Base-by-base conservation (phyloP, 208 protist genomes). In the Wallacemonas sp. region DNA sequence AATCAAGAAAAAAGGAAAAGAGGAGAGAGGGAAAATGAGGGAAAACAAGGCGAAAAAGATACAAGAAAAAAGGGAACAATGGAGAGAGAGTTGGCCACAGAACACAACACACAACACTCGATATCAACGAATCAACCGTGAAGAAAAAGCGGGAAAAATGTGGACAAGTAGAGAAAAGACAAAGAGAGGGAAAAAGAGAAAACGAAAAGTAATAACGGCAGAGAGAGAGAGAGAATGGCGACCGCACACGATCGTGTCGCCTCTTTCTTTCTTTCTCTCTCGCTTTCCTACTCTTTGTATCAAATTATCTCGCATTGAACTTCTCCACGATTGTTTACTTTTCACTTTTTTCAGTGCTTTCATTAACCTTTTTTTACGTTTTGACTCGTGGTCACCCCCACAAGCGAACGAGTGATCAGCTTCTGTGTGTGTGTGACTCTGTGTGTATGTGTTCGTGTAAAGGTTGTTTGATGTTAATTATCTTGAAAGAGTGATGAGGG, bases 131-230 rank as follows among this genome's bases (percentile, higher is more conserved):
- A 41, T 17, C 36, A 41, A 14, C 36, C 14, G 6, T 14, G 36
- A 14, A 41, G 36, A 41, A 41, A 41, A 41, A 14, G 36, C 6
- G 14, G n/a, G n/a, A n/a, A n/a, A 23, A 41, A 26, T 21, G 21
- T 30, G 19, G 34, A 65, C 68, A 49, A 57, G 4, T 63, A n/a
- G 41, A 43, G 66, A 76, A 24, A 76, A 69, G 61, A 67, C 65
- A 68, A 48, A 46, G 24, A 60, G 44, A 73, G 32, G 24, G 39
- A 19, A 62, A 58, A 36, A 65, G 23, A 27, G 8, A 27, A 29
- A 19, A n/a, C n/a, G n/a, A n/a, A n/a, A n/a, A n/a, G n/a, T n/a
- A n/a, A n/a, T n/a, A n/a, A n/a, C n/a, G n/a, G n/a, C n/a, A n/a
- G n/a, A n/a, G n/a, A n/a, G n/a, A n/a, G n/a, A n/a, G n/a, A n/a